Percentiles rank a stretch among this genome's conserved stretches.
Evolutionary conservation across 352 stramenopile species (phyloP).

Genomic region (Ophiocytium majus): DNA sequence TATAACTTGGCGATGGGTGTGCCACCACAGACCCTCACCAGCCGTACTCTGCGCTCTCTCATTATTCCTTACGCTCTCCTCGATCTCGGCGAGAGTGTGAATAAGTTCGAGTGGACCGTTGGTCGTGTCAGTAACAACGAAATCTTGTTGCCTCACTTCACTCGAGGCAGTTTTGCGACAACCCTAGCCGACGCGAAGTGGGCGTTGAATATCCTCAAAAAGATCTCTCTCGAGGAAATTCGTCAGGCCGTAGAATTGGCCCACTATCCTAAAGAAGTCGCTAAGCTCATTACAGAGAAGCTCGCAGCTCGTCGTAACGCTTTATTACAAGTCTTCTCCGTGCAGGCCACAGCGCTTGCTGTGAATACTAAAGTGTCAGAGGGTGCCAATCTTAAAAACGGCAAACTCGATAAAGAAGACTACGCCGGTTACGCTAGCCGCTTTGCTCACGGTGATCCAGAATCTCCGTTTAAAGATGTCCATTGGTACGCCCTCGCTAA

Average conservation of each 20-base stretch:
- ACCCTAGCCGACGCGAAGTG: not conserved
- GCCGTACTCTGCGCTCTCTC: not conserved
- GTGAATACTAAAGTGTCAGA: not conserved
- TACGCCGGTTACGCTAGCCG: not conserved
- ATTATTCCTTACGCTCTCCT: not conserved
- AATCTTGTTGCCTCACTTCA: not conserved
- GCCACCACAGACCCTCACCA: not conserved
- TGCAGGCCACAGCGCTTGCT: not conserved
- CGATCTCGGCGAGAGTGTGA: constrained; percentile 11
- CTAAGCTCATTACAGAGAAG: not conserved
- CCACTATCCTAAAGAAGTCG: not conserved
- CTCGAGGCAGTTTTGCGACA: not conserved
- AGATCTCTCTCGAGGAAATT: not conserved
- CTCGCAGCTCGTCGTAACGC: not conserved
- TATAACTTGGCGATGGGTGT: constrained; percentile 6
- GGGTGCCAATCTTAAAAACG: not conserved
- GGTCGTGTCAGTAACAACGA: not conserved
- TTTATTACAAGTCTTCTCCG: not conserved
- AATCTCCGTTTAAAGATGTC: not conserved
- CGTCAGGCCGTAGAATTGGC: not conserved
- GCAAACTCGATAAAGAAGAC: not conserved
- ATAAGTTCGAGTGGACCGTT: not conserved
- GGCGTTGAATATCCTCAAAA: not conserved
- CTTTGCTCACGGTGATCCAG: constrained; percentile 12
- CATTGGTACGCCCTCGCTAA: no score